Percentiles rank a stretch among this genome's conserved stretches.
These are phyloP conservation scores for Pyrenophora graminea DNA, from an alignment of 2,329 filamentous ascomycete genomes.

Conservation along the genomic window DNA sequence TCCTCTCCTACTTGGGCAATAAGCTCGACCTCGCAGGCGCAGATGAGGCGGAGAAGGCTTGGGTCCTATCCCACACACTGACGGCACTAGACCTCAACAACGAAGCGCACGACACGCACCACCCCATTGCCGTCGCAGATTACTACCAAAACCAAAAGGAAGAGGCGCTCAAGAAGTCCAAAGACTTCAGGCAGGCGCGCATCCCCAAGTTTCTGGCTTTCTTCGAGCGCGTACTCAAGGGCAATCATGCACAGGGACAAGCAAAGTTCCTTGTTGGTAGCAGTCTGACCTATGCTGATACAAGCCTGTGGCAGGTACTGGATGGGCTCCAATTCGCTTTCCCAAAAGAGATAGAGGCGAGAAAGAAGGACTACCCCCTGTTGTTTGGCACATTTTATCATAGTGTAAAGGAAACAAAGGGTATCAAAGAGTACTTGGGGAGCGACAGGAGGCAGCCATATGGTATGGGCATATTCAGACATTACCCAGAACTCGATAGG, in stretches of 20 bases:
- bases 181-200: constrained; percentile 63
- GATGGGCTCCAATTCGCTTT: constrained; percentile 66
- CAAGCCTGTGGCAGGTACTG: constrained; percentile 71
- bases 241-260: constrained; percentile 60
- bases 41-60: constrained; percentile 56
- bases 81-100: constrained; percentile 74
- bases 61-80: constrained; percentile 66
- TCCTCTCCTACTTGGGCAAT: constrained; percentile 70
- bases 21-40: constrained; percentile 61
- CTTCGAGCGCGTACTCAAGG: constrained; percentile 68
- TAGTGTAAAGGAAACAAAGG: constrained; percentile 64
- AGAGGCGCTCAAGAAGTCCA: constrained; percentile 63
- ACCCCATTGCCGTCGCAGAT: constrained; percentile 63
- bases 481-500: constrained; percentile 73
- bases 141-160: constrained; percentile 79
- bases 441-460: constrained; percentile 68
- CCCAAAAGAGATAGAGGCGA: constrained; percentile 64
- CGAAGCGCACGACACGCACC: constrained; percentile 76
- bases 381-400: constrained; percentile 67
- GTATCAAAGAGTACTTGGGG: constrained; percentile 69
- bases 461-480: constrained; percentile 67
- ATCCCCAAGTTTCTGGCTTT: constrained; percentile 75
- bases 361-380: constrained; percentile 61
- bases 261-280: constrained; percentile 69
- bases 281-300: constrained; percentile 70